Percentiles rank a stretch among this genome's conserved stretches.
Conservation (phyloP, 1,284 basidiomycete species). For the Naganishia sp. region DNA sequence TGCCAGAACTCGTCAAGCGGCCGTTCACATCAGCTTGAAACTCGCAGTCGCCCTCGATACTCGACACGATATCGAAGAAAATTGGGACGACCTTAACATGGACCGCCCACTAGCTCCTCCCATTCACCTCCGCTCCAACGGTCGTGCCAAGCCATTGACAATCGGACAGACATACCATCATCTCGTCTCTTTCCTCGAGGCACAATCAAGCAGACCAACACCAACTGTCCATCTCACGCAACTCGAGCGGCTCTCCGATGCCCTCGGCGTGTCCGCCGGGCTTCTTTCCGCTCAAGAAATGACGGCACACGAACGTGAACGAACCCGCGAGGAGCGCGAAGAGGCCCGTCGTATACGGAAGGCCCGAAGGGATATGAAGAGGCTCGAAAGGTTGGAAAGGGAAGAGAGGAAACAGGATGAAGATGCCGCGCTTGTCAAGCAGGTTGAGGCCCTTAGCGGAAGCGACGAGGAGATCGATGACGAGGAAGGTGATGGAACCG, state of each 20-base stretch:
- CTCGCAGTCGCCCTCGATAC: too few relatives aligned
- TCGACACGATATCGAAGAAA: background rate
- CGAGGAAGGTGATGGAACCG: conserved; percentile 13
- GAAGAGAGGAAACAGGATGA: conserved; percentile 23
- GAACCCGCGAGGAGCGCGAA: conserved; percentile 27
- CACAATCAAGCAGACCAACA: conserved; percentile 25
- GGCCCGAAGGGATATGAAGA: conserved; percentile 25
- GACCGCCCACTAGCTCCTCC: conserved; percentile 50
- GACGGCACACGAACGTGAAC: conserved; percentile 26
- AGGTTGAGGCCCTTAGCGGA: conserved; percentile 22
- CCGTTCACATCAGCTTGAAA: too few relatives aligned
- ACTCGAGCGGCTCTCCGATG: conserved; percentile 50
- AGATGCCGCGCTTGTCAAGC: conserved; percentile 11
- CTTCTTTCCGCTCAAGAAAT: conserved; percentile 38
- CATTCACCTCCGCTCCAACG: conserved; percentile 44
- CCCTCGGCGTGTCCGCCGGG: conserved; percentile 50
- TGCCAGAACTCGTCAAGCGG: too few relatives aligned
- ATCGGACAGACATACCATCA: conserved; percentile 40
- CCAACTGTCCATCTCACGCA: conserved; percentile 46
- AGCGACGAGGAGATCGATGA: conserved; percentile 21
- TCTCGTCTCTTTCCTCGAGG: conserved; percentile 41
- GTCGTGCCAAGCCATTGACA: conserved; percentile 39
- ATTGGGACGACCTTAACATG: conserved; percentile 36
- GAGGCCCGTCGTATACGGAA: conserved; percentile 25
- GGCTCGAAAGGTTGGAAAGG: conserved; percentile 22